A percentile compares a stretch with the other conserved stretches of the same genome.
These are phyloP conservation scores for Pyrrhoderma lamaoense DNA, from an alignment of 1,284 basidiomycete genomes.

Conservation along the genomic window DNA sequence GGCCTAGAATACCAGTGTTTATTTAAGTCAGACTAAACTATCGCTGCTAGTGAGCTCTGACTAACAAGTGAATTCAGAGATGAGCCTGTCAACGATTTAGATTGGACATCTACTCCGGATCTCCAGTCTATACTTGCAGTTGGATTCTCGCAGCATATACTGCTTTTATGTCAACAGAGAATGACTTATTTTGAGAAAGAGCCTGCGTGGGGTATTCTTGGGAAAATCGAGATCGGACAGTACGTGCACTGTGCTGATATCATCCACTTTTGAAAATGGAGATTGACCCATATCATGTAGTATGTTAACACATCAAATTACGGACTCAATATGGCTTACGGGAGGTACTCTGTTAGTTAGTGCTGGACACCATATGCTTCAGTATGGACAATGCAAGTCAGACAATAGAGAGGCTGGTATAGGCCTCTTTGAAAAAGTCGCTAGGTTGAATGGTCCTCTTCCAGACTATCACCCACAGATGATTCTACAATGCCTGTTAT, in stretches of 20 bases:
- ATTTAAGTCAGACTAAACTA: conserved; percentile 43
- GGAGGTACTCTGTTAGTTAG: conserved; percentile 71
- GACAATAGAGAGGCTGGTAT: conserved; percentile 23
- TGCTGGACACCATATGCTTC: conserved; percentile 70
- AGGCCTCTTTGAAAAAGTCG: conserved; percentile 75
- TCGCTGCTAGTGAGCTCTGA: background rate
- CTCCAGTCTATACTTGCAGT: conserved; percentile 85
- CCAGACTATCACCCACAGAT: conserved; percentile 89
- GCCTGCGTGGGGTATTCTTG: conserved; percentile 73
- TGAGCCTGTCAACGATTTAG: conserved; percentile 71
- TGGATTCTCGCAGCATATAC: conserved; percentile 69
- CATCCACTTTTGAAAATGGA: no score
- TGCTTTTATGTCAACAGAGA: conserved; percentile 81
- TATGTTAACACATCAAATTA: conserved; percentile 70
- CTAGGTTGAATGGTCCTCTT: conserved; percentile 75
- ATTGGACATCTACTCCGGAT: conserved; percentile 89
- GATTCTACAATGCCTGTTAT: conserved; percentile 83
- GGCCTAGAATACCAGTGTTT: conserved; percentile 70
- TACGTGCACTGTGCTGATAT: conserved; percentile 28
- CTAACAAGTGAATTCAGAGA: conserved; percentile 23
- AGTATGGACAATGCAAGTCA: conserved; percentile 37
- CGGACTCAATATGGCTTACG: conserved; percentile 82
- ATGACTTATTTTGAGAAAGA: conserved; percentile 83
- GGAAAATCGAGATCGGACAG: conserved; percentile 64
- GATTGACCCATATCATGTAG: conserved; percentile 30